Percentiles rank a stretch among this genome's conserved stretches.
Evolutionary conservation across 176 grass and related monocot genomes (phyloP).

Genomic region (Carex myosuroides): DNA sequence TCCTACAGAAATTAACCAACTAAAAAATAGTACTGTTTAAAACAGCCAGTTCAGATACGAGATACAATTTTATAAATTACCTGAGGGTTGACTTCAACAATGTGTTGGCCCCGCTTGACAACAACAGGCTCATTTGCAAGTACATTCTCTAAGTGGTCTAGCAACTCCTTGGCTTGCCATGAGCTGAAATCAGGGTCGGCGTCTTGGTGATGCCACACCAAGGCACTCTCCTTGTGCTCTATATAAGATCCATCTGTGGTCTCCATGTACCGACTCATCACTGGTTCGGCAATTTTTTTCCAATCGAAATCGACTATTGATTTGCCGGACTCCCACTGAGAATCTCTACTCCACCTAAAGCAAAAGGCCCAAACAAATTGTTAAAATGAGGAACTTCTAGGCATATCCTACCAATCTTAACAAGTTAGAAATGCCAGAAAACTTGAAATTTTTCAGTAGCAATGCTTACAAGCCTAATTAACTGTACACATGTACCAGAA

Average conservation of each 20-base stretch:
- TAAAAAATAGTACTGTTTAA: not conserved
- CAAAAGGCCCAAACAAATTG: not conserved
- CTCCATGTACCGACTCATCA: slow-evolving; percentile 70
- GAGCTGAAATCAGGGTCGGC: slow-evolving; percentile 92
- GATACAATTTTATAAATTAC: slow-evolving; percentile 30
- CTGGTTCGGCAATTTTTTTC: slow-evolving; percentile 63
- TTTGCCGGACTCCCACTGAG: slow-evolving; percentile 45
- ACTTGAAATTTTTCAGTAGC: not conserved
- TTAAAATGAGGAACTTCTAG: not conserved
- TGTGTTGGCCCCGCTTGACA: slow-evolving; percentile 84
- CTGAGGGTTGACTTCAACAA: slow-evolving; percentile 93
- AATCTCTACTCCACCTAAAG: slow-evolving; percentile 67
- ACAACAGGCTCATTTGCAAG: slow-evolving; percentile 87
- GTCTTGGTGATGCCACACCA: slow-evolving; percentile 85
- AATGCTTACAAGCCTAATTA: not conserved
- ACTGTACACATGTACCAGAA: slow-evolving; percentile 1
- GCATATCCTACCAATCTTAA: not conserved
- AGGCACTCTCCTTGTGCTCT: slow-evolving; percentile 68
- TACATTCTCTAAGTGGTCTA: slow-evolving; percentile 84
- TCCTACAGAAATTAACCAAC: slow-evolving; percentile 1
- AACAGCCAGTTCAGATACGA: not conserved
- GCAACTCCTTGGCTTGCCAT: slow-evolving; percentile 89
- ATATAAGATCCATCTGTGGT: slow-evolving; percentile 65
- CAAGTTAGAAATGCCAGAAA: not conserved
- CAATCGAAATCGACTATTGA: slow-evolving; percentile 50